phyloP scores from a whole-genome alignment of 192 early-diverging fungal species.

The Dimargaris verticillata region DNA sequence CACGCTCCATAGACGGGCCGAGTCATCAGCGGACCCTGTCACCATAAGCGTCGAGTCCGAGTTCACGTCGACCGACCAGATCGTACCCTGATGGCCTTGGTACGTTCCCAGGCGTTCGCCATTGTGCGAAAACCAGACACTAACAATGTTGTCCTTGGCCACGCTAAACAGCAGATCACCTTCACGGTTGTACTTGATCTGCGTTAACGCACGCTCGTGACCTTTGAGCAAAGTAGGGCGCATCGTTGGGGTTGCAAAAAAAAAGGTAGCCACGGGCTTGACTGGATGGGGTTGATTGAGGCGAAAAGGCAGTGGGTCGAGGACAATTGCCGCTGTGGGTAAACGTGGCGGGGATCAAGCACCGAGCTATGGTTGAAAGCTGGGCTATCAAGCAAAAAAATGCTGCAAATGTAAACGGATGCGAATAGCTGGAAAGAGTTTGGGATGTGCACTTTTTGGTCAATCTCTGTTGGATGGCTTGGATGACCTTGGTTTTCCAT shows the following conservation, averaged over 20 bases:
- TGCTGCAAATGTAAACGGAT: too few species aligned
- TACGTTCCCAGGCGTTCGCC: constrained; percentile 92
- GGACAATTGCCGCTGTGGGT: too few species aligned
- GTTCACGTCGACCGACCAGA: constrained; percentile 92
- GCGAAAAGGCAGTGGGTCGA: too few species aligned
- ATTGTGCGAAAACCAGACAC: constrained; percentile 94
- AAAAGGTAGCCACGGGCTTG: too few species aligned
- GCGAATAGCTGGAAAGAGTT: too few species aligned
- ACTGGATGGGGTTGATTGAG: too few species aligned
- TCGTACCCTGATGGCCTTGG: constrained; percentile 79
- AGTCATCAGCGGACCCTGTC: constrained; percentile 85
- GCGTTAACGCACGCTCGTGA: constrained; percentile 90
- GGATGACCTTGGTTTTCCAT: too few species aligned
- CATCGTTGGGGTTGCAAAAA: not conserved
- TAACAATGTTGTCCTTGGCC: constrained; percentile 86
- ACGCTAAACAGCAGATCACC: constrained; percentile 93
- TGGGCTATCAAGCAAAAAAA: too few species aligned
- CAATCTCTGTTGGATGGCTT: too few species aligned
- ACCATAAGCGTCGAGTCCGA: constrained; percentile 60
- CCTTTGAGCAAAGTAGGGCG: constrained; percentile 89
- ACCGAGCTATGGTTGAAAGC: too few species aligned
- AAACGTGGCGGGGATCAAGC: too few species aligned
- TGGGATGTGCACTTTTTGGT: too few species aligned
- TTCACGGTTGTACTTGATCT: constrained; percentile 95
- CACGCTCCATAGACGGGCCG: constrained; percentile 83